phyloP scores from a whole-genome alignment of 2,329 filamentous ascomycete species.

The Graphium sp. region DNA sequence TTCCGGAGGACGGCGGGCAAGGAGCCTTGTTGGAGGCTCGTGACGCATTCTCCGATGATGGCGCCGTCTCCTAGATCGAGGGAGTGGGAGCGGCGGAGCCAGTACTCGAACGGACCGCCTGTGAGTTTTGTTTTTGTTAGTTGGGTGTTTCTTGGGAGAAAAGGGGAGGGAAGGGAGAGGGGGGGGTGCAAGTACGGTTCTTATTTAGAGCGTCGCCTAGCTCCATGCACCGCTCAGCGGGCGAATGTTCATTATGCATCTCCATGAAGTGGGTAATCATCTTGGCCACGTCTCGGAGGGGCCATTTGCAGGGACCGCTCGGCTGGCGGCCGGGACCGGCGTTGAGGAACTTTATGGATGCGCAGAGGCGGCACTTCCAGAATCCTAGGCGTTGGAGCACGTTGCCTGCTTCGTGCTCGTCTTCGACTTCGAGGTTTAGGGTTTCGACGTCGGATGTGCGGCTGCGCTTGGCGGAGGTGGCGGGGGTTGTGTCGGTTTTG shows the following conservation, averaged over 20 bases:
- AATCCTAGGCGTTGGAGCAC: constrained; percentile 22
- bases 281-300: constrained; percentile 26
- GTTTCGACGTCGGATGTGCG: constrained; percentile 3
- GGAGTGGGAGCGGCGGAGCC: constrained; percentile 22
- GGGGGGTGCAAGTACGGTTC: constrained; percentile 15
- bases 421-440: constrained; percentile 5
- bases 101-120: constrained; percentile 28
- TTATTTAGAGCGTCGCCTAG: constrained; percentile 21
- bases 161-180: neutral
- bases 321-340: constrained; percentile 21
- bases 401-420: constrained; percentile 5
- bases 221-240: constrained; percentile 22
- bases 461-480: constrained; percentile 5
- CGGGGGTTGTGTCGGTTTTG: constrained; percentile 4
- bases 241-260: constrained; percentile 25
- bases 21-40: constrained; percentile 15
- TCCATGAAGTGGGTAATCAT: constrained; percentile 28
- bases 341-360: constrained; percentile 21
- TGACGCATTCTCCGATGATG: constrained; percentile 19
- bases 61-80: constrained; percentile 16
- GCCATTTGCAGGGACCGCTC: constrained; percentile 26
- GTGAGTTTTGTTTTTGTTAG: neutral
- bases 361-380: constrained; percentile 28
- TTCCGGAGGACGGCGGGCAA: constrained; percentile 18
- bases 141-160: too few relatives aligned